Conservation (phyloP, 148 eudicot species). For the Bassia scoparia region DNA sequence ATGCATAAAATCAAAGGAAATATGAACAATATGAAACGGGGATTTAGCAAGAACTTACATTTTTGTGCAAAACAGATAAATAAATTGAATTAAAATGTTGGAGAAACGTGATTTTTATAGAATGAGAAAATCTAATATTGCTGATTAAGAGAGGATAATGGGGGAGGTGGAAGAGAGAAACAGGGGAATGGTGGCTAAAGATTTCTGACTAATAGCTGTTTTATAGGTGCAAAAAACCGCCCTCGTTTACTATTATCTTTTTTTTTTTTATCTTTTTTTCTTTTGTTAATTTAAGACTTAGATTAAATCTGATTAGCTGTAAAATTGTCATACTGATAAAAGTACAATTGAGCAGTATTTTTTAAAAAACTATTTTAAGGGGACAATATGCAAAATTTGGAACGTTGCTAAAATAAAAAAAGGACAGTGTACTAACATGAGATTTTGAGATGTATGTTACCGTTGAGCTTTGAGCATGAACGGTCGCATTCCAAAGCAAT, state of each 20-base stretch:
- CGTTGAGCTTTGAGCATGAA: conserved; percentile 20
- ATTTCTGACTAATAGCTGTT: not conserved
- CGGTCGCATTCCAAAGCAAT: conserved; percentile 26
- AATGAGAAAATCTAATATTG: not conserved
- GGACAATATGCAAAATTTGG: not conserved
- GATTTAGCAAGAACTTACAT: too few relatives aligned
- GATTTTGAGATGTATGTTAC: conserved; percentile 12
- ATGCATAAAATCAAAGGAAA: not conserved
- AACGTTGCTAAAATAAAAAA: conserved; percentile 15
- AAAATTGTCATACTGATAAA: not conserved
- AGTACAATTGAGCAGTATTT: not conserved
- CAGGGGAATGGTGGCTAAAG: not conserved
- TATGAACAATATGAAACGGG: not conserved
- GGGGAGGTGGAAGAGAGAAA: conserved; percentile 5
- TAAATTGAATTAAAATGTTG: not conserved
- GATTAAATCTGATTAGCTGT: not conserved
- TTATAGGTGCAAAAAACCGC: conserved; percentile 1
- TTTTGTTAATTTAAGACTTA: not conserved
- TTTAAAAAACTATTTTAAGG: not conserved
- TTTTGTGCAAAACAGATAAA: too few relatives aligned
- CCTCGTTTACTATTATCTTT: not conserved
- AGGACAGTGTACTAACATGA: not conserved
- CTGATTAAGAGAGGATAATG: not conserved
- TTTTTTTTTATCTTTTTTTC: not conserved
- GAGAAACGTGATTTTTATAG: not conserved